A percentile compares a stretch with the other conserved stretches of the same genome.
phyloP scores from a whole-genome alignment of 2,329 filamentous ascomycete species.

The Diaporthe sp. region DNA sequence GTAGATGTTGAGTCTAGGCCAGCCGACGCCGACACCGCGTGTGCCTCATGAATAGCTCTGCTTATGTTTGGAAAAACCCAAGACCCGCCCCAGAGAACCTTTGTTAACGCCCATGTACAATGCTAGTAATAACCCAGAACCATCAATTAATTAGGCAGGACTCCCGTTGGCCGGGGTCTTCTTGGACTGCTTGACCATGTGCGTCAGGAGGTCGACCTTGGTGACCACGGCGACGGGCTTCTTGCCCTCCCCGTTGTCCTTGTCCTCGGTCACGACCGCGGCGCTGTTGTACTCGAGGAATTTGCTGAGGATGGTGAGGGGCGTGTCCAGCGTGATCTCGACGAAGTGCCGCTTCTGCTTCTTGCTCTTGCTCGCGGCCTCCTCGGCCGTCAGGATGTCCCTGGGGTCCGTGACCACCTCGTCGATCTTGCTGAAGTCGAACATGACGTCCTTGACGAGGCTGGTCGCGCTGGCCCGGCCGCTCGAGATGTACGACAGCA shows the following conservation, averaged over 20 bases:
- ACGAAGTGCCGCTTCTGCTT: slow-evolving; percentile 84
- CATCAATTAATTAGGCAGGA: slow-evolving; percentile 38
- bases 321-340: slow-evolving; percentile 93
- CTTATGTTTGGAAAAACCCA: slow-evolving; percentile 35
- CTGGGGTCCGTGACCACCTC: slow-evolving; percentile 93
- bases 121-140: slow-evolving; percentile 33
- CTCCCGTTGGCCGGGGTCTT: slow-evolving; percentile 45
- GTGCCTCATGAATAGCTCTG: slow-evolving; percentile 41
- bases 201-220: slow-evolving; percentile 95
- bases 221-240: slow-evolving; percentile 94
- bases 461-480: slow-evolving; percentile 82
- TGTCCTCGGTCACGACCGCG: slow-evolving; percentile 89
- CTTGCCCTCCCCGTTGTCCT: slow-evolving; percentile 66
- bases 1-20: slow-evolving; percentile 52
- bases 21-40: slow-evolving; percentile 36
- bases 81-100: not conserved
- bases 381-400: slow-evolving; percentile 64
- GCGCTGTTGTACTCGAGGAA: slow-evolving; percentile 99
- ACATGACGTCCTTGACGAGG: slow-evolving; percentile 92
- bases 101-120: slow-evolving; percentile 34
- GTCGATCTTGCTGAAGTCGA: slow-evolving; percentile 89
- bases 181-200: slow-evolving; percentile 81
- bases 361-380: slow-evolving; percentile 56
- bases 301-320: slow-evolving; percentile 84
- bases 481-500: slow-evolving; percentile 89